Conservation (phyloP, 2,329 filamentous ascomycete genomes). For the Diplodia intermedia region DNA sequence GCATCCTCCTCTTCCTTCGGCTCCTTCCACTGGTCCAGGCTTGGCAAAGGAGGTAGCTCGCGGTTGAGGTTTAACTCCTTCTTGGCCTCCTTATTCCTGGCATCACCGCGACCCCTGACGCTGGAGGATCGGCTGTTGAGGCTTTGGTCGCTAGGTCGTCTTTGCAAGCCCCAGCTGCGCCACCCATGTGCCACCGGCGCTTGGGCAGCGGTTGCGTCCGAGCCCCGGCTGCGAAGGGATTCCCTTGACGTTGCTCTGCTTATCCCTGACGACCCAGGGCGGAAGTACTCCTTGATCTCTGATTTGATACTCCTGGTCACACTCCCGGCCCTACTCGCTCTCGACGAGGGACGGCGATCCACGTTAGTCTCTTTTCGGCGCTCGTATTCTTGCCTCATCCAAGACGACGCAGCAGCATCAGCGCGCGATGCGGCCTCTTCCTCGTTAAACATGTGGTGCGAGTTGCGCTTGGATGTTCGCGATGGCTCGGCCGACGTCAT, state of each 20-base stretch:
- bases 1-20: slow-evolving; percentile 35
- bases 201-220: slow-evolving; percentile 29
- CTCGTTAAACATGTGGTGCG: slow-evolving; percentile 43
- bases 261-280: slow-evolving; percentile 45
- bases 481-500: slow-evolving; percentile 51
- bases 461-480: slow-evolving; percentile 50
- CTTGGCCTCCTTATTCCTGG: slow-evolving; percentile 39
- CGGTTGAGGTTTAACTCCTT: slow-evolving; percentile 54
- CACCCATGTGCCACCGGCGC: slow-evolving; percentile 41
- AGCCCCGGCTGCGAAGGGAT: slow-evolving; percentile 38
- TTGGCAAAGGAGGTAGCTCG: slow-evolving; percentile 56
- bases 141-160: slow-evolving; percentile 44
- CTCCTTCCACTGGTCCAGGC: slow-evolving; percentile 51
- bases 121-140: slow-evolving; percentile 36
- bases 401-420: slow-evolving; percentile 51
- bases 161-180: slow-evolving; percentile 49
- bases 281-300: slow-evolving; percentile 52
- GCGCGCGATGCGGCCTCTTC: slow-evolving; percentile 45
- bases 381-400: slow-evolving; percentile 54
- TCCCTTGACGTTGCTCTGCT: slow-evolving; percentile 47
- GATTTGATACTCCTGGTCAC: slow-evolving; percentile 48
- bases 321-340: slow-evolving; percentile 44
- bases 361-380: slow-evolving; percentile 43
- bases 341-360: slow-evolving; percentile 33
- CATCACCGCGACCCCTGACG: slow-evolving; percentile 37